Base-by-base conservation (phyloP, 805 yeast species). In the Yarrowia bubula region DNA sequence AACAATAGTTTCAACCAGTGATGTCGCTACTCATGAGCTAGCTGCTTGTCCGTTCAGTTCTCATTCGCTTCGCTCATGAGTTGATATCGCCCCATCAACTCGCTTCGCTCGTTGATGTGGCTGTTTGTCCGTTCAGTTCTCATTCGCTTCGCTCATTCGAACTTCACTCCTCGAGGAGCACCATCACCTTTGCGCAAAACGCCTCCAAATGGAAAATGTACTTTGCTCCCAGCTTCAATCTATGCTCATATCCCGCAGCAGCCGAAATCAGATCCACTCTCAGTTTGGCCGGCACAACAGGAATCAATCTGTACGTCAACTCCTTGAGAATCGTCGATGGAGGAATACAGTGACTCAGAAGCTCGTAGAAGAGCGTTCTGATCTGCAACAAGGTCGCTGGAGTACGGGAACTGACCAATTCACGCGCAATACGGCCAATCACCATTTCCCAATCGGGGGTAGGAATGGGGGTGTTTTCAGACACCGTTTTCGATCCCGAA, bases 161-260 rank as follows among this genome's bases (percentile, higher is more conserved):
- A 18, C 17, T 8, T 17, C 11, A 48, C 55, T 48, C 41, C 68
- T 88, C 95, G 58, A 89, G 74, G 8, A 82, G 82, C 46, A 90
- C 89, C 98, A 95, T 93, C 1, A 86, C 84, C 73, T 84, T 87
- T 0, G 98, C 97, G 17, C 90, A 83, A 73, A 91, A 95, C 1
- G 98, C 99, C 78, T 95, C 99, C 64, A 95, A 77, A 76, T 95
- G 99, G 76, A 90, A 95, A 11, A 95, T 93, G 42, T 92, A 90
- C 75, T 95, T 95, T 66, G 84, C 83, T 2, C 98, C 99, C 66
- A 89, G 77, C 66, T 92, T 84, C 67, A 95, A 80, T 66, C 99
- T 83, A 71, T 95, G 97, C 73, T 95, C 99, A 66, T 71, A 75
- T 71, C 84, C 87, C 1, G 96, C 83, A 2, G 88, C 87, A 5